Base-by-base conservation (phyloP, 2,329 filamentous ascomycete genomes). In the Talaromyces sp. region DNA sequence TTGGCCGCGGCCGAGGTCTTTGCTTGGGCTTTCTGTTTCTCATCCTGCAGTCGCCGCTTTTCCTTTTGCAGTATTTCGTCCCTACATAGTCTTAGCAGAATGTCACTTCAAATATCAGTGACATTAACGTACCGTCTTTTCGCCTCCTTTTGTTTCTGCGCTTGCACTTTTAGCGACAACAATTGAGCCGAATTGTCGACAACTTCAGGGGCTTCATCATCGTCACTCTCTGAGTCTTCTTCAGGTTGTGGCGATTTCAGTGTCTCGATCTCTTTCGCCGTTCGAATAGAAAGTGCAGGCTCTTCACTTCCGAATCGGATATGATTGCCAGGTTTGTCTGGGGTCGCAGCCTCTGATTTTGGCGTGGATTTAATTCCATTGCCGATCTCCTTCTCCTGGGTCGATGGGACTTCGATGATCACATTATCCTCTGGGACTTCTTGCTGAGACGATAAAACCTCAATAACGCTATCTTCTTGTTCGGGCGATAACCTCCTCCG, bases 291-390 rank as follows among this genome's bases (percentile, higher is more conserved):
- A 1, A 64, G 67, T 22, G 66, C 64, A 25, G 73, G 72, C 21
- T 77, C 75, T 60, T 76, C 74, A 58, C 73, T 76, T 35, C 64
- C 74, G 56, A 77, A 77, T 53, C 74, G 69, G 39, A 76, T 66
- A 56, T 75, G 73, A 15, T 45, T 61, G 22, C 28, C 19, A 10
- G 33, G 3, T 17, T 58, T 21, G 4, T 25, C 33, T 21, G 22
- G 15, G 22, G 40, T 37, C 25, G 37, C n/a, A 22, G 17, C 22
- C 19, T 43, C 25, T 21, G 41, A 13, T 28, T 51, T 19, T 33
- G 40, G 35, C 15, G 50, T 33, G 5, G 35, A 19, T 31, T 54
- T 28, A 22, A 37, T 19, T n/a, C 46, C 39, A 25, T 56, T 56
- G 25, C 37, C 36, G 11, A 19, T 17, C 17, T 25, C 52, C 21